Percentiles rank a stretch among this genome's conserved stretches.
Evolutionary conservation across 2,329 filamentous ascomycete genomes (phyloP).

Genomic region (Nemania bipapillata): DNA sequence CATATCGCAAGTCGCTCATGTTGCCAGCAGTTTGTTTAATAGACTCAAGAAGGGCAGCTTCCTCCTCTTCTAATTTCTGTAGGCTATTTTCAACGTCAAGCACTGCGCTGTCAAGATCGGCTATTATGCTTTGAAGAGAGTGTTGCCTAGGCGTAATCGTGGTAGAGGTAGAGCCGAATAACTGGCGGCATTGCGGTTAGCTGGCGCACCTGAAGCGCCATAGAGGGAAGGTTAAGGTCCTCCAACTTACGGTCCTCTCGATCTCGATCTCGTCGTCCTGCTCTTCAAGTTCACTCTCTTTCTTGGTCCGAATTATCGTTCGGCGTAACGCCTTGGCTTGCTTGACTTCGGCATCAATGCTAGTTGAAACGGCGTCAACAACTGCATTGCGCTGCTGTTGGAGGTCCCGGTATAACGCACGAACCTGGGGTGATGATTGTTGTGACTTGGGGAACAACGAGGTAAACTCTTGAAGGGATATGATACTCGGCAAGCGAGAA

Average conservation of each 20-base stretch:
- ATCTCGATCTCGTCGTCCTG: constrained; percentile 73
- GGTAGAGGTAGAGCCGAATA: constrained; percentile 65
- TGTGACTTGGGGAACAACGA: constrained; percentile 77
- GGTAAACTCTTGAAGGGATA: constrained; percentile 79
- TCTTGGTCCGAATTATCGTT: constrained; percentile 65
- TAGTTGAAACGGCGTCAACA: constrained; percentile 73
- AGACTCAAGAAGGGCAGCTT: constrained; percentile 67
- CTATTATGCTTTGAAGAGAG: constrained; percentile 71
- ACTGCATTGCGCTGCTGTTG: constrained; percentile 77
- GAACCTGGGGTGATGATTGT: constrained; percentile 73
- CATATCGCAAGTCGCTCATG: constrained; percentile 85
- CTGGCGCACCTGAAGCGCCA: constrained; percentile 1
- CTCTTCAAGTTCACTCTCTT: constrained; percentile 65
- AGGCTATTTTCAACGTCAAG: constrained; percentile 75
- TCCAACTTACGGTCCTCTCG: constrained; percentile 63
- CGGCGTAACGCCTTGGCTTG: constrained; percentile 68
- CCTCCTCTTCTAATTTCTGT: constrained; percentile 71
- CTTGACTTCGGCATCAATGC: constrained; percentile 72
- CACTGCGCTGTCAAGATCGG: constrained; percentile 75
- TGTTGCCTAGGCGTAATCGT: constrained; percentile 64
- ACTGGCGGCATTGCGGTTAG: constrained; percentile 54
- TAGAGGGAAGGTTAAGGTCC: constrained; percentile 3
- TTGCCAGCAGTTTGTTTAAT: constrained; percentile 74
- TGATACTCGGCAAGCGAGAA: constrained; percentile 76
- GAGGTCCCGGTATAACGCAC: constrained; percentile 79